phyloP scores from a whole-genome alignment of 345 rosid species.

The Hevea brasiliensis region DNA sequence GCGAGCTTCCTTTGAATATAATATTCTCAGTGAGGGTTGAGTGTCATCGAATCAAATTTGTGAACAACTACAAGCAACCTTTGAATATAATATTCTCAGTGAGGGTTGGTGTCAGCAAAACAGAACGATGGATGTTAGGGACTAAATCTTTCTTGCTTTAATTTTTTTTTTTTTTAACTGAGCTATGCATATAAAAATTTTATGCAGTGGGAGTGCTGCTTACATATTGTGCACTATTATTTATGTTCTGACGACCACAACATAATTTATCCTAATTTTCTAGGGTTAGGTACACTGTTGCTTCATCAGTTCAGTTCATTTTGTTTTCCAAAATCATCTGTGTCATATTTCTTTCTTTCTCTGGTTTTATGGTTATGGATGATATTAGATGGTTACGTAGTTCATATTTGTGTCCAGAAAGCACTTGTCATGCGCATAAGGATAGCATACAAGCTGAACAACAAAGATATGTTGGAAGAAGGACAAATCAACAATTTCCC shows the following conservation, averaged over 20 bases:
- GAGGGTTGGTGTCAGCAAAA: neutral
- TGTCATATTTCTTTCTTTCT: neutral
- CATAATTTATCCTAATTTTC: neutral
- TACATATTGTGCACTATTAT: neutral
- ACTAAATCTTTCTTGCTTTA: neutral
- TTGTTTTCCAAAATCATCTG: neutral
- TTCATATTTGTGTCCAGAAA: slow-evolving; percentile 60
- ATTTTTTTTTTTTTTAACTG: neutral
- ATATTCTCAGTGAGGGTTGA: neutral
- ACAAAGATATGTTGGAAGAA: slow-evolving; percentile 81
- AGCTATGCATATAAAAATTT: neutral
- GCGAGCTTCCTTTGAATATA: neutral
- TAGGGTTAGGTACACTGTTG: neutral
- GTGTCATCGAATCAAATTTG: neutral
- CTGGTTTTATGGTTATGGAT: neutral
- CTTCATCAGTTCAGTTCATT: neutral
- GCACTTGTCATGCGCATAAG: slow-evolving; percentile 86
- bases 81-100: neutral
- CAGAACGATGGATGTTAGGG: neutral
- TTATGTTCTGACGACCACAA: neutral
- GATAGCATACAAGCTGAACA: slow-evolving; percentile 80
- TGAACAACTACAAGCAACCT: neutral
- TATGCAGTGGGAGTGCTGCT: neutral
- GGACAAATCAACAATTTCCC: slow-evolving; percentile 94
- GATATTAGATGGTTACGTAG: slow-evolving; percentile 1